phyloP scores from a whole-genome alignment of 2,329 filamentous ascomycete genomes.

The Diaporthe sp. region DNA sequence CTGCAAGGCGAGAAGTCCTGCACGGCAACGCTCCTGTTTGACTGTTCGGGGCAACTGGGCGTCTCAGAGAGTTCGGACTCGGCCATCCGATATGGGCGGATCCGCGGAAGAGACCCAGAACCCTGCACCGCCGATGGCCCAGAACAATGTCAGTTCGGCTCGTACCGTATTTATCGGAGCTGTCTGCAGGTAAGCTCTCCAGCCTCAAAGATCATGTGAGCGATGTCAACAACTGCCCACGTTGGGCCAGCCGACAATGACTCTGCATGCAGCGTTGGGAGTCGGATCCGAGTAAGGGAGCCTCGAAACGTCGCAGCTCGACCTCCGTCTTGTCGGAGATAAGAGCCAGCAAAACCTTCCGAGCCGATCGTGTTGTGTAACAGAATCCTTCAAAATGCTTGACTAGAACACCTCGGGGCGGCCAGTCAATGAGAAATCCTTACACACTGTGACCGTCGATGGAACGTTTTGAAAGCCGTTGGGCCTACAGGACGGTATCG shows the following conservation, averaged over 20 bases:
- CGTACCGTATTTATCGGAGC: constrained; percentile 14
- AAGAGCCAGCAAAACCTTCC: background rate
- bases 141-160: constrained; percentile 15
- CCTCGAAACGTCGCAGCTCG: background rate
- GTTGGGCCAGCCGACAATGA: background rate
- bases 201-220: background rate
- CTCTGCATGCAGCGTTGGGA: constrained; percentile 4
- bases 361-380: constrained; percentile 8
- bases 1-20: background rate
- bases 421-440: background rate
- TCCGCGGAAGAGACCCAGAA: background rate
- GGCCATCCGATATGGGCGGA: background rate
- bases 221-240: background rate
- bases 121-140: background rate
- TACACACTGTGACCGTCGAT: background rate
- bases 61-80: background rate
- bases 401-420: background rate
- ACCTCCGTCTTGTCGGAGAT: constrained; percentile 16
- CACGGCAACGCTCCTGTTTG: background rate
- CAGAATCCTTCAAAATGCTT: background rate
- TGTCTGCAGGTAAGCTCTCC: background rate
- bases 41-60: background rate
- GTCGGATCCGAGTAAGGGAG: constrained; percentile 9
- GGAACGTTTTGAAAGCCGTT: background rate
- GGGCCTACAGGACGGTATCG: background rate